phyloP scores from a whole-genome alignment of 768 basidiomycete species.

The Nevesoporus exiguus region DNA sequence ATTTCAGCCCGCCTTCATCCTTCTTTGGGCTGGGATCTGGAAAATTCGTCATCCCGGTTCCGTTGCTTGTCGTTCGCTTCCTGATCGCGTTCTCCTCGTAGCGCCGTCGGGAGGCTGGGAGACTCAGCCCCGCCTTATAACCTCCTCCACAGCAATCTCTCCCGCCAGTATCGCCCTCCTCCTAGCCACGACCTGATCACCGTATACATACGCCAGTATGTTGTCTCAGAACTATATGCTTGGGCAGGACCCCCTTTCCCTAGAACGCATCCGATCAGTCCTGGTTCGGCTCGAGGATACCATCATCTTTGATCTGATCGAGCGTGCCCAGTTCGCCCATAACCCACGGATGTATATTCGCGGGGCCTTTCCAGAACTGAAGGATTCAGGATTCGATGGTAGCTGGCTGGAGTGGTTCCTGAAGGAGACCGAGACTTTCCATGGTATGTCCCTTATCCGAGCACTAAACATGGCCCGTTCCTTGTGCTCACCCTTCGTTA shows the following conservation, averaged over 20 bases:
- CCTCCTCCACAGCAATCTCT: neutral
- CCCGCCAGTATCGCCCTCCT: neutral
- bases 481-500: neutral
- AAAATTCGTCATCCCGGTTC: neutral
- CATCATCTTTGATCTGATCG: constrained; percentile 97
- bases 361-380: constrained; percentile 76
- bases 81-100: neutral
- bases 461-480: neutral
- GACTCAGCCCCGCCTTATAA: constrained; percentile 14
- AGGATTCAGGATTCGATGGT: constrained; percentile 68
- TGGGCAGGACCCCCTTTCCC: constrained; percentile 70
- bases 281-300: constrained; percentile 94
- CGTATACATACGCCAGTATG: constrained; percentile 33
- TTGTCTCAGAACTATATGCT: constrained; percentile 66
- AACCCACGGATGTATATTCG: constrained; percentile 86
- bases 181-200: neutral
- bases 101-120: neutral
- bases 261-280: constrained; percentile 86
- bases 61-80: neutral
- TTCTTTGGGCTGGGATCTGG: neutral
- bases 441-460: constrained; percentile 55
- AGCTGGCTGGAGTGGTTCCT: constrained; percentile 99
- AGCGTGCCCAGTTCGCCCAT: constrained; percentile 94
- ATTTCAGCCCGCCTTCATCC: too few species aligned
- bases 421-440: constrained; percentile 91